Conservation (phyloP, 2,329 filamentous ascomycete genomes). For the Colletotrichum chrysophilum region DNA sequence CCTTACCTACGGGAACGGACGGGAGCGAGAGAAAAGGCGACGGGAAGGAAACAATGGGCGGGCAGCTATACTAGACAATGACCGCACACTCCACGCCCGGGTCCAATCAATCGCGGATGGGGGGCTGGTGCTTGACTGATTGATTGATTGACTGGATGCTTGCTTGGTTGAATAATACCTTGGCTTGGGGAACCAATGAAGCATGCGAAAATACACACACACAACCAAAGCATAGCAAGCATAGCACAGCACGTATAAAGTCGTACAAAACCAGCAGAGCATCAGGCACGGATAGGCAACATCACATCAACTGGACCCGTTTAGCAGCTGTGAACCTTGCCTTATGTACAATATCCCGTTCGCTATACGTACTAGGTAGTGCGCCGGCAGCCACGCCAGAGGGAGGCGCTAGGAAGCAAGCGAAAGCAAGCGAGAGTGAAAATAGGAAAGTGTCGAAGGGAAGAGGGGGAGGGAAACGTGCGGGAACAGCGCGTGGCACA, state of each 20-base stretch:
- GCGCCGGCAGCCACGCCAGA: neutral
- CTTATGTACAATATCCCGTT: neutral
- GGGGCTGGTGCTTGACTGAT: too few relatives aligned
- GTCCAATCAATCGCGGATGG: neutral
- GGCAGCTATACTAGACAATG: neutral
- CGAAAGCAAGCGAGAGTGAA: constrained; percentile 5
- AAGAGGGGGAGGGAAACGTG: neutral
- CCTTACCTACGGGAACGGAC: neutral
- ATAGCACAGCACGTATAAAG: neutral
- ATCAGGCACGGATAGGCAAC: neutral
- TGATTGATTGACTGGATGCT: too few relatives aligned
- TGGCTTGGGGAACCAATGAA: too few relatives aligned
- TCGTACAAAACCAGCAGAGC: neutral
- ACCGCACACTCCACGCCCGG: neutral
- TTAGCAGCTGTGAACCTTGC: too few relatives aligned
- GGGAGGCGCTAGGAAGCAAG: constrained; percentile 9
- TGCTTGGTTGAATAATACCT: too few relatives aligned
- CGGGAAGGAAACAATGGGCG: constrained; percentile 3
- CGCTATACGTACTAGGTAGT: neutral
- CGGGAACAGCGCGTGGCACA: constrained; percentile 4
- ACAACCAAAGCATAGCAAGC: neutral
- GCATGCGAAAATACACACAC: neutral
- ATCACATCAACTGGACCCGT: too few relatives aligned
- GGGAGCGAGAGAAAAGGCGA: constrained; percentile 1
- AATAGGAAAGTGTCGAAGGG: neutral